Evolutionary conservation across 1,139 yeast species (phyloP).

Genomic region (Komagataea norvegica): DNA sequence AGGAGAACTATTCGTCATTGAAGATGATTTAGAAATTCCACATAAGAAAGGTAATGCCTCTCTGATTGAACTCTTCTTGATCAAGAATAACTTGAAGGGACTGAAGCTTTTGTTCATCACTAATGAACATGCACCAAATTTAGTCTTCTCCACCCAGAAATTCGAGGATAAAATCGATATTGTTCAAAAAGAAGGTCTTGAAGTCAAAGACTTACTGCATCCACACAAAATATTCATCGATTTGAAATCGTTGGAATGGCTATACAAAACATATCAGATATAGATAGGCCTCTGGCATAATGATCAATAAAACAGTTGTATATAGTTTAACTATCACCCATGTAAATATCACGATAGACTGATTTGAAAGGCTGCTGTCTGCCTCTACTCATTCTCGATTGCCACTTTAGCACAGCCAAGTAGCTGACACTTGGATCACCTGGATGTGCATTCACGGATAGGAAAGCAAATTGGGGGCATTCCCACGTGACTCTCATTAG

Average conservation of each 20-base stretch:
- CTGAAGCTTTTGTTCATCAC: conserved; percentile 63
- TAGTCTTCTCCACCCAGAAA: conserved; percentile 35
- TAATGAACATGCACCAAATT: conserved; percentile 29
- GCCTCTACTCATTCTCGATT: no score
- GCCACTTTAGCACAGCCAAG: no score
- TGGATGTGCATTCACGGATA: no score
- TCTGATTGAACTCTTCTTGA: conserved; percentile 41
- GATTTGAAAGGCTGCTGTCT: no score
- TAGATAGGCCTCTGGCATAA: not conserved
- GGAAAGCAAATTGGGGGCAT: no score
- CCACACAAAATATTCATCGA: conserved; percentile 78
- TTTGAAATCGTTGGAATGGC: conserved; percentile 60
- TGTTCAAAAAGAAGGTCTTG: conserved; percentile 70
- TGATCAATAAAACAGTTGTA: conserved; percentile 4
- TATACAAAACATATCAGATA: conserved; percentile 9
- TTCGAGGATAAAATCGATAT: conserved; percentile 55
- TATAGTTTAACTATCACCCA: conserved; percentile 4
- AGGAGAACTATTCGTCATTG: conserved; percentile 69
- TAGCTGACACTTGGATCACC: no score
- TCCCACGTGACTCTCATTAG: no score
- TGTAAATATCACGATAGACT: no score
- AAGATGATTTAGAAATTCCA: conserved; percentile 37
- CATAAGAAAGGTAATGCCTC: conserved; percentile 24
- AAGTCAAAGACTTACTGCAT: conserved; percentile 78
- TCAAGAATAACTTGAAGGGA: conserved; percentile 47